These are phyloP conservation scores for Lathyrus sativus DNA, from an alignment of 306 rosid genomes.

Conservation along the genomic window DNA sequence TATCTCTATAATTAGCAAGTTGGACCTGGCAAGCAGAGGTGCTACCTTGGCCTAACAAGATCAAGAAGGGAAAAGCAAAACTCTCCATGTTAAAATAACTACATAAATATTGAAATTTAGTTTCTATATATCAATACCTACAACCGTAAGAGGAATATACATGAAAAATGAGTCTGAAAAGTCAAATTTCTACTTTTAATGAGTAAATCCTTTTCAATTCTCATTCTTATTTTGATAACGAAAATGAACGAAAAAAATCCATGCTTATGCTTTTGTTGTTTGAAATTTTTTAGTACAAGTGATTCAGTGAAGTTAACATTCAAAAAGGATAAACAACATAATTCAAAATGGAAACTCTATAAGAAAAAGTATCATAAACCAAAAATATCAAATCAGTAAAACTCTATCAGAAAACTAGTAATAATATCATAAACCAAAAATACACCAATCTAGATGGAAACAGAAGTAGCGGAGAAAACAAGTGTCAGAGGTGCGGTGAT, in stretches of 20 bases:
- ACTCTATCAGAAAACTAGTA: conserved; percentile 12
- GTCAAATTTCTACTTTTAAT: conserved; percentile 7
- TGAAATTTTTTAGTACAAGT: not conserved
- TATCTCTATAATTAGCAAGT: conserved; percentile 81
- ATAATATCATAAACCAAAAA: conserved; percentile 29
- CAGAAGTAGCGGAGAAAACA: conserved; percentile 10
- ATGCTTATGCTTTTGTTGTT: not conserved
- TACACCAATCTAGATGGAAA: conserved; percentile 7
- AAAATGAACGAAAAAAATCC: not conserved
- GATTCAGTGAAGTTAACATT: conserved; percentile 15
- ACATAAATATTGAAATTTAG: too few relatives aligned
- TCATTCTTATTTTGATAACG: conserved; percentile 21
- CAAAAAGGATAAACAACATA: conserved; percentile 12
- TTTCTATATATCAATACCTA: too few relatives aligned
- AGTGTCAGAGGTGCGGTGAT: conserved; percentile 11
- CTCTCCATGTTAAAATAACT: too few relatives aligned
- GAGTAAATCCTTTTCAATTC: conserved; percentile 9
- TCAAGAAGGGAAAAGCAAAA: too few relatives aligned
- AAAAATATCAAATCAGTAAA: conserved; percentile 28
- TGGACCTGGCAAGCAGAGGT: conserved; percentile 94
- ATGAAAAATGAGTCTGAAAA: not conserved
- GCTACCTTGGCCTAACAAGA: conserved; percentile 67
- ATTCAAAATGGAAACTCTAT: too few relatives aligned
- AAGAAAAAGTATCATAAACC: conserved; percentile 44
- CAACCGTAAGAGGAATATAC: conserved; percentile 18